Conservation (phyloP, 768 basidiomycete species). For the Lenzites betulinus region DNA sequence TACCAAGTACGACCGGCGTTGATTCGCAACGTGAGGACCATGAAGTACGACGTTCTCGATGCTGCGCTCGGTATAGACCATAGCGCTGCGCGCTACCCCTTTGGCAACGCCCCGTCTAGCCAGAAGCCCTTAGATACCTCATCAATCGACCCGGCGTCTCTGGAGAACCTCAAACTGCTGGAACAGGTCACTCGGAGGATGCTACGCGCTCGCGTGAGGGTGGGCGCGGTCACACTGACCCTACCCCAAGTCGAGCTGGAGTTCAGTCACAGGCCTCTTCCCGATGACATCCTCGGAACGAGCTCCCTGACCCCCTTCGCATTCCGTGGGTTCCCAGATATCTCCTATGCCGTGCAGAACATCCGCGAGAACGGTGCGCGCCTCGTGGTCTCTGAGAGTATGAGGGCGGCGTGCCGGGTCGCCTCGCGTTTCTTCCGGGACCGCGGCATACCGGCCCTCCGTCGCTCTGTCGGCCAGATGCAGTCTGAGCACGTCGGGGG, state of each 20-base stretch:
- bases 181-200: slow-evolving; percentile 27
- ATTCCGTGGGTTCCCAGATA: slow-evolving; percentile 49
- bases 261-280: slow-evolving; percentile 32
- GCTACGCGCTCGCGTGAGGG: slow-evolving; percentile 10
- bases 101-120: slow-evolving; percentile 36
- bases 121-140: background rate
- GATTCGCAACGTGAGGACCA: slow-evolving; percentile 62
- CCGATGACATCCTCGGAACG: slow-evolving; percentile 7
- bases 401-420: slow-evolving; percentile 77
- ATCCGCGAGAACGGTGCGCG: slow-evolving; percentile 45
- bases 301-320: background rate
- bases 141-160: background rate
- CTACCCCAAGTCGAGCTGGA: slow-evolving; percentile 32
- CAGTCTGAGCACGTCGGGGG: slow-evolving; percentile 34
- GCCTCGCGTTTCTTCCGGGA: slow-evolving; percentile 73
- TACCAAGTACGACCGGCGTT: slow-evolving; percentile 70
- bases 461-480: slow-evolving; percentile 46
- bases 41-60: slow-evolving; percentile 75
- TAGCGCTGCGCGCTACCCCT: slow-evolving; percentile 40
- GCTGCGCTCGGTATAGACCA: slow-evolving; percentile 37
- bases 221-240: slow-evolving; percentile 28
- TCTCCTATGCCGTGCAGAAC: slow-evolving; percentile 46
- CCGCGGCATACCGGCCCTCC: slow-evolving; percentile 60
- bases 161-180: slow-evolving; percentile 36
- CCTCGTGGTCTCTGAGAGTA: slow-evolving; percentile 70